phyloP scores from a whole-genome alignment of 495 filamentous ascomycete genomes.

The Melanomma pulvis-pyrius region DNA sequence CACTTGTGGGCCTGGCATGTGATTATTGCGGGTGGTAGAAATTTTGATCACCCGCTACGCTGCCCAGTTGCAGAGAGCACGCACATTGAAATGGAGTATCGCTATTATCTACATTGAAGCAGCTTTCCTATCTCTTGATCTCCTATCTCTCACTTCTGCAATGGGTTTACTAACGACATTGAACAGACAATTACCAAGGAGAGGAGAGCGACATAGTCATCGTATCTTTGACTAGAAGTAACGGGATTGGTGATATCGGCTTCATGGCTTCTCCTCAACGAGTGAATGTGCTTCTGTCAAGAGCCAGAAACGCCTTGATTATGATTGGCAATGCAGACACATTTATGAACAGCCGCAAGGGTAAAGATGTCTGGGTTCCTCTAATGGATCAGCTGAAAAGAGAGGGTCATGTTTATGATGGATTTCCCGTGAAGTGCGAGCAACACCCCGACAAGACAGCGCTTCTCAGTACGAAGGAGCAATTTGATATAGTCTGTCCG shows the following conservation, averaged over 20 bases:
- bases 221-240: constrained; percentile 68
- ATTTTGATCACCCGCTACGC: too few relatives aligned
- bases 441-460: constrained; percentile 59
- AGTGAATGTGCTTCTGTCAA: constrained; percentile 71
- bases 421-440: constrained; percentile 70
- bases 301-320: constrained; percentile 69
- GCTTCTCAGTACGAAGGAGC: constrained; percentile 51
- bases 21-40: too few relatives aligned
- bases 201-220: constrained; percentile 80
- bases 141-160: not conserved
- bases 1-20: too few relatives aligned
- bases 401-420: constrained; percentile 64
- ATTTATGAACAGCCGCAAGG: constrained; percentile 66
- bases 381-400: constrained; percentile 62
- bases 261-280: constrained; percentile 73
- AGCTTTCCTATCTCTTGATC: too few relatives aligned
- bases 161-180: constrained; percentile 4
- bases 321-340: constrained; percentile 73
- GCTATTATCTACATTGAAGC: too few relatives aligned
- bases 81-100: too few relatives aligned
- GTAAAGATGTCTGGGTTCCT: constrained; percentile 58
- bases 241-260: constrained; percentile 65
- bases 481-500: constrained; percentile 65
- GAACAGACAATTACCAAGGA: constrained; percentile 75
- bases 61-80: too few relatives aligned